These are phyloP conservation scores for Fraxinus dipetala DNA, from an alignment of 305 asterid genomes.

Conservation along the genomic window DNA sequence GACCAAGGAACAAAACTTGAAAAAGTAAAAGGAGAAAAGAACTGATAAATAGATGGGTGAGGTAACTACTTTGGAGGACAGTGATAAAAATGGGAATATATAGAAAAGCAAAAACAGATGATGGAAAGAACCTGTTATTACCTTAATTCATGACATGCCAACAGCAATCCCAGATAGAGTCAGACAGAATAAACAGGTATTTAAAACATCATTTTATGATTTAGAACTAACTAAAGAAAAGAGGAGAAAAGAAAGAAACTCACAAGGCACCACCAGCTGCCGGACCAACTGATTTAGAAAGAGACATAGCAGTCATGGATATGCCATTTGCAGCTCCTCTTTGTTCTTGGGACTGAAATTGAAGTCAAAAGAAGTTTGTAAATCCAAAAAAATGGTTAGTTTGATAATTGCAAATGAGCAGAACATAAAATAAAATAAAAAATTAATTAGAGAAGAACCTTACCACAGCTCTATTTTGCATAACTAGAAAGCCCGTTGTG, in stretches of 20 bases:
- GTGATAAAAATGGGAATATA: neutral
- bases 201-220: neutral
- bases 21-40: neutral
- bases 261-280: constrained; percentile 64
- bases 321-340: constrained; percentile 70
- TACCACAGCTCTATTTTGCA: constrained; percentile 68
- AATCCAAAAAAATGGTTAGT: neutral
- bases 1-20: neutral
- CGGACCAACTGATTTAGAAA: constrained; percentile 56
- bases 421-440: neutral
- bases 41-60: neutral
- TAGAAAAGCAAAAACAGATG: neutral
- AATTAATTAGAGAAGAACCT: constrained; percentile 15
- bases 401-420: neutral
- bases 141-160: neutral
- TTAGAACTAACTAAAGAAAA: neutral
- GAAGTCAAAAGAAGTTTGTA: neutral
- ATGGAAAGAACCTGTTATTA: neutral
- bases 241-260: constrained; percentile 25
- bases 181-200: neutral
- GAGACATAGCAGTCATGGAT: constrained; percentile 66
- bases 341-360: constrained; percentile 48
- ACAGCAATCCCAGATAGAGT: neutral
- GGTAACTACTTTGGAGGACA: neutral
- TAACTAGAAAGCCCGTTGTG: constrained; percentile 53